A percentile compares a stretch with the other conserved stretches of the same genome.
phyloP scores from a whole-genome alignment of 2,329 filamentous ascomycete species.

The Alternaria angustiovoidea region DNA sequence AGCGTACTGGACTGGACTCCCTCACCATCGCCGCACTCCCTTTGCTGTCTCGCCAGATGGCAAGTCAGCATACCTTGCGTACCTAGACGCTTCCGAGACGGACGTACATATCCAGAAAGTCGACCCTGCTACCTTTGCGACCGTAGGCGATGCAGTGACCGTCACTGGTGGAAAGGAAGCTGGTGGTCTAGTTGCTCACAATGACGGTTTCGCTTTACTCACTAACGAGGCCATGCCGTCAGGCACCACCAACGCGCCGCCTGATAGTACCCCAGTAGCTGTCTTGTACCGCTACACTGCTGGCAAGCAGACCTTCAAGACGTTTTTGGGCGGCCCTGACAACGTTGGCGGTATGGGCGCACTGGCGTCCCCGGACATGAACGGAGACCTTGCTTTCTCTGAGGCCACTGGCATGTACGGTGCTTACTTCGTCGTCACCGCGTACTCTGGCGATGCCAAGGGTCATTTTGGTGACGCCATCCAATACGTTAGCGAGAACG shows the following conservation, averaged over 20 bases:
- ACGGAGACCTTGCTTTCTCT: slow-evolving; percentile 69
- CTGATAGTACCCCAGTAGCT: slow-evolving; percentile 60
- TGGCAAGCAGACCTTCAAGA: slow-evolving; percentile 66
- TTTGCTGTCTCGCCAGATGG: slow-evolving; percentile 68
- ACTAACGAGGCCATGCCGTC: slow-evolving; percentile 65
- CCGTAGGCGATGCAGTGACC: slow-evolving; percentile 62
- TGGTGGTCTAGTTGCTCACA: slow-evolving; percentile 67
- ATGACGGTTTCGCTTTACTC: slow-evolving; percentile 69
- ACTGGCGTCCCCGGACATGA: slow-evolving; percentile 64
- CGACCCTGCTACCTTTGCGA: slow-evolving; percentile 62
- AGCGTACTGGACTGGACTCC: slow-evolving; percentile 68
- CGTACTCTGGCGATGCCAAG: slow-evolving; percentile 61
- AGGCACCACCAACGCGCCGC: slow-evolving; percentile 59
- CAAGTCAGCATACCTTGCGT: slow-evolving; percentile 66
- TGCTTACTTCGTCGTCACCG: slow-evolving; percentile 69
- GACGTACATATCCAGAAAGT: slow-evolving; percentile 67
- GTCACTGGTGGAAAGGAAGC: slow-evolving; percentile 64
- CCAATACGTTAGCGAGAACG: slow-evolving; percentile 59
- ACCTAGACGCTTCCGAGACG: slow-evolving; percentile 64
- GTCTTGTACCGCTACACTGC: slow-evolving; percentile 67
- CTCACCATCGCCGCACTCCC: slow-evolving; percentile 69
- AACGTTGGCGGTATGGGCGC: slow-evolving; percentile 59
- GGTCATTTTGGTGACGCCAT: slow-evolving; percentile 69
- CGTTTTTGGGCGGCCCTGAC: slow-evolving; percentile 65
- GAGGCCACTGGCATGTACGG: slow-evolving; percentile 64